phyloP scores from a whole-genome alignment of 2,329 filamentous ascomycete species.

The Dothideomycetes sp. region DNA sequence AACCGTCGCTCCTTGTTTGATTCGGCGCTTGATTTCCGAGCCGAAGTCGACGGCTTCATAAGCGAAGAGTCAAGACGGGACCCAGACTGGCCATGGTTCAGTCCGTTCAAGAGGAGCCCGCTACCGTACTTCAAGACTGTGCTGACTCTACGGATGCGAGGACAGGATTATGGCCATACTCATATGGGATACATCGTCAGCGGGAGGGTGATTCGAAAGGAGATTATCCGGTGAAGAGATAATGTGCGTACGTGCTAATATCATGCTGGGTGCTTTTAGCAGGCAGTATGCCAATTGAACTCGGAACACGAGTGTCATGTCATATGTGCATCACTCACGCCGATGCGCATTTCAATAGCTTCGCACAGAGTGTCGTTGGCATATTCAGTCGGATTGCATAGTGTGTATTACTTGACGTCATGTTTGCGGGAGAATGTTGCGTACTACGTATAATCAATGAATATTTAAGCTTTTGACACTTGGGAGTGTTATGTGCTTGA shows the following conservation, averaged over 20 bases:
- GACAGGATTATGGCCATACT: conserved; percentile 1
- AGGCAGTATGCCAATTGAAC: neutral
- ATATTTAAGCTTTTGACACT: too few relatives aligned
- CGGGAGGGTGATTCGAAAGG: neutral
- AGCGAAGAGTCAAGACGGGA: neutral
- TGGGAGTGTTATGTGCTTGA: too few relatives aligned
- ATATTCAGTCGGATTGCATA: too few relatives aligned
- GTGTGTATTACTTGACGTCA: too few relatives aligned
- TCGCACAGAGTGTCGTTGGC: too few relatives aligned
- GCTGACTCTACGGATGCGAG: neutral
- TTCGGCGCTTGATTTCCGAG: neutral
- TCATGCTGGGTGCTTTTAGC: neutral
- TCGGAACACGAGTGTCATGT: neutral
- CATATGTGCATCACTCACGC: neutral
- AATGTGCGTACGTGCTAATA: neutral
- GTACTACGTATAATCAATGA: too few relatives aligned
- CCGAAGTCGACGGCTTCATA: conserved; percentile 2
- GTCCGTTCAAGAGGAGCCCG: conserved; percentile 2
- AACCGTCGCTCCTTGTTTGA: neutral
- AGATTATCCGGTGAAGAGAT: neutral
- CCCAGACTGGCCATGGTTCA: neutral
- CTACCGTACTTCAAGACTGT: conserved; percentile 2
- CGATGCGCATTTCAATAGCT: neutral
- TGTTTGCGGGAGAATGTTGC: too few relatives aligned
- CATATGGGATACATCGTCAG: conserved; percentile 1